These are phyloP conservation scores for Debaryomyces robertsiae DNA, from an alignment of 1,139 yeast genomes.

Conservation along the genomic window DNA sequence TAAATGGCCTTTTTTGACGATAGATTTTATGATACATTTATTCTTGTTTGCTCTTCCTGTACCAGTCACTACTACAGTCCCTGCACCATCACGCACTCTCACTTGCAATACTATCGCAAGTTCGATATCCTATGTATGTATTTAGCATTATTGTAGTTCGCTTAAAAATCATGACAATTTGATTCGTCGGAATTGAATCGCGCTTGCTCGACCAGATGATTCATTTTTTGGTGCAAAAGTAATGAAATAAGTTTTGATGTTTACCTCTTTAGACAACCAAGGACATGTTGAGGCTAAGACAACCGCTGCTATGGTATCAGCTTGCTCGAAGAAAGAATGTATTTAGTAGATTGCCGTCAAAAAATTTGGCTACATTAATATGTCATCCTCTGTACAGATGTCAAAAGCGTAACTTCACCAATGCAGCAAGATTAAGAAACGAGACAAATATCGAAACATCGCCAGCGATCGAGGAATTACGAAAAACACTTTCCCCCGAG, in stretches of 20 bases:
- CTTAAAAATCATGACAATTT: conserved; percentile 8
- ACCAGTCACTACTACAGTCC: too few species aligned
- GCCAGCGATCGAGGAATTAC: conserved; percentile 11
- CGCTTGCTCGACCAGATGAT: conserved; percentile 6
- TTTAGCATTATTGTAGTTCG: neutral
- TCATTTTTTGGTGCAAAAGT: conserved; percentile 5
- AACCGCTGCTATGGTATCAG: conserved; percentile 1
- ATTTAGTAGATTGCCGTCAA: neutral
- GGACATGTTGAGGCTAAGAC: conserved; percentile 4
- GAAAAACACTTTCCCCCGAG: conserved; percentile 34
- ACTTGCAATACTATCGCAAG: too few species aligned
- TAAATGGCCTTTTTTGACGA: neutral
- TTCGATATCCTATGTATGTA: too few species aligned
- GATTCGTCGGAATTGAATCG: conserved; percentile 11
- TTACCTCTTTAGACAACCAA: neutral
- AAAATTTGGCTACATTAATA: neutral
- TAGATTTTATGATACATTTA: conserved; percentile 1
- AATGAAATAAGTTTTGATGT: neutral
- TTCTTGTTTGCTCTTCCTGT: too few species aligned
- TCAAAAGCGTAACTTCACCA: conserved; percentile 1
- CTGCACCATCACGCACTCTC: too few species aligned
- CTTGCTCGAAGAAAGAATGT: neutral
- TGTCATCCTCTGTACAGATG: neutral
- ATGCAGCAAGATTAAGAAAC: conserved; percentile 1
- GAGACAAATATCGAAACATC: neutral